phyloP scores from a whole-genome alignment of 1,284 basidiomycete genomes.

The Ceratobasidium theobromae region DNA sequence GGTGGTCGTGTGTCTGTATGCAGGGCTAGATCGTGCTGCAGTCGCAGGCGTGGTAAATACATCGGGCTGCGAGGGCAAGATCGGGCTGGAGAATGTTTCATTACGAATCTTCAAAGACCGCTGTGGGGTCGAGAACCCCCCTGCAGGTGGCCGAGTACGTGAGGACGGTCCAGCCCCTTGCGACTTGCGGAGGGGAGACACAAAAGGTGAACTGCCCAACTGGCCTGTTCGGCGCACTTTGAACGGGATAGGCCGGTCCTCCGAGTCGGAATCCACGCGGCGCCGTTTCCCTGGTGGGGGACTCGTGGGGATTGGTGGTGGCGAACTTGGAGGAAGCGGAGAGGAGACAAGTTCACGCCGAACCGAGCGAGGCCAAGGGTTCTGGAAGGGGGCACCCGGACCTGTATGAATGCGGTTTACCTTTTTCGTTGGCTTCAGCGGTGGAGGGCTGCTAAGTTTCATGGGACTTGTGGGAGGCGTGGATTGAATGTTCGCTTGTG shows the following conservation, averaged over 20 bases:
- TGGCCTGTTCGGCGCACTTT: conserved; percentile 6
- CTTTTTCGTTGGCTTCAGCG: conserved; percentile 16
- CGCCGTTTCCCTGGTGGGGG: neutral
- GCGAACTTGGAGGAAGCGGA: neutral
- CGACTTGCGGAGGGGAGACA: conserved; percentile 31
- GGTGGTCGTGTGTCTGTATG: neutral
- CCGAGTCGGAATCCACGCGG: neutral
- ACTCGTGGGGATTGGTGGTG: conserved; percentile 20
- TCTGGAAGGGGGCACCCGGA: conserved; percentile 9
- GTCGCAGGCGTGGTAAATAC: conserved; percentile 26
- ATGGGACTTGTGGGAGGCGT: conserved; percentile 23
- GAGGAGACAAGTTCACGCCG: conserved; percentile 32
- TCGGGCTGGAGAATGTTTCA: conserved; percentile 5
- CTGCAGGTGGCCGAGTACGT: conserved; percentile 4
- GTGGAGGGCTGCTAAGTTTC: conserved; percentile 27
- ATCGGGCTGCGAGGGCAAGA: conserved; percentile 5
- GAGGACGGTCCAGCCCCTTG: neutral
- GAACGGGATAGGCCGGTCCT: neutral
- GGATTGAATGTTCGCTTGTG: conserved; percentile 17
- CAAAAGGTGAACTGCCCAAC: conserved; percentile 22
- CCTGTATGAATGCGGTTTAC: neutral
- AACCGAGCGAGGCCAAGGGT: neutral
- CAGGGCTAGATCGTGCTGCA: neutral
- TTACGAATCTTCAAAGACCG: neutral
- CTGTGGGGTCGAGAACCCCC: conserved; percentile 17